A percentile compares a stretch with the other conserved stretches of the same genome.
These are phyloP conservation scores for Sugiyamaella grinbergsii DNA, from an alignment of 1,139 yeast genomes.

Conservation along the genomic window DNA sequence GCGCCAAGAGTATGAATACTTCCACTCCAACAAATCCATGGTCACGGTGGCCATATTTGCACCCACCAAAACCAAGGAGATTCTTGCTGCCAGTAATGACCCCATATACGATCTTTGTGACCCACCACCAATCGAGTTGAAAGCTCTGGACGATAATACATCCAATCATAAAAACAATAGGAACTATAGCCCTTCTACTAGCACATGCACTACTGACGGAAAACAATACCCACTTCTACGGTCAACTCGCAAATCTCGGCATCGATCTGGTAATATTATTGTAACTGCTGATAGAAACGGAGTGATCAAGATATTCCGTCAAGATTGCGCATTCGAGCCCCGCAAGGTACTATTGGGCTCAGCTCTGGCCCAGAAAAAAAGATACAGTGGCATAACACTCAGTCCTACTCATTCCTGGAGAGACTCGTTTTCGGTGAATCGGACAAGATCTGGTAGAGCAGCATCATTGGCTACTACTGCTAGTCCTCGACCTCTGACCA, in stretches of 20 bases:
- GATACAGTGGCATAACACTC: slow-evolving; percentile 29
- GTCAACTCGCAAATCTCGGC: slow-evolving; percentile 28
- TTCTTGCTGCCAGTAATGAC: slow-evolving; percentile 74
- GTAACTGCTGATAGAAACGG: slow-evolving; percentile 81
- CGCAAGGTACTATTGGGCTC: slow-evolving; percentile 33
- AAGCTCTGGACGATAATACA: slow-evolving; percentile 5
- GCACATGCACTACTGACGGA: no score
- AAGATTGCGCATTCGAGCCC: slow-evolving; percentile 59
- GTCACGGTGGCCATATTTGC: slow-evolving; percentile 81
- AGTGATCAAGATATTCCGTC: slow-evolving; percentile 71
- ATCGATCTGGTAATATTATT: slow-evolving; percentile 50
- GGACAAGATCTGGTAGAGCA: slow-evolving; percentile 25
- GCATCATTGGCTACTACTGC: slow-evolving; percentile 24
- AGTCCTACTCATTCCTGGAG: slow-evolving; percentile 34
- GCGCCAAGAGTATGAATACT: slow-evolving; percentile 52
- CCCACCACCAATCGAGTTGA: slow-evolving; percentile 37
- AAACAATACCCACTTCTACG: slow-evolving; percentile 20
- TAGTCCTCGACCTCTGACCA: slow-evolving; percentile 18
- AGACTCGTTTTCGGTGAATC: slow-evolving; percentile 27
- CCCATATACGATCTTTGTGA: slow-evolving; percentile 65
- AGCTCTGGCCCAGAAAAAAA: slow-evolving; percentile 27
- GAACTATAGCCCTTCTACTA: background rate
- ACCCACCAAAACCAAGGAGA: slow-evolving; percentile 66
- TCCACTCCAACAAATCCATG: slow-evolving; percentile 74
- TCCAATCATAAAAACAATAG: background rate